Conservation (phyloP, 352 stramenopile species). For the Globisporangium yorkense region DNA sequence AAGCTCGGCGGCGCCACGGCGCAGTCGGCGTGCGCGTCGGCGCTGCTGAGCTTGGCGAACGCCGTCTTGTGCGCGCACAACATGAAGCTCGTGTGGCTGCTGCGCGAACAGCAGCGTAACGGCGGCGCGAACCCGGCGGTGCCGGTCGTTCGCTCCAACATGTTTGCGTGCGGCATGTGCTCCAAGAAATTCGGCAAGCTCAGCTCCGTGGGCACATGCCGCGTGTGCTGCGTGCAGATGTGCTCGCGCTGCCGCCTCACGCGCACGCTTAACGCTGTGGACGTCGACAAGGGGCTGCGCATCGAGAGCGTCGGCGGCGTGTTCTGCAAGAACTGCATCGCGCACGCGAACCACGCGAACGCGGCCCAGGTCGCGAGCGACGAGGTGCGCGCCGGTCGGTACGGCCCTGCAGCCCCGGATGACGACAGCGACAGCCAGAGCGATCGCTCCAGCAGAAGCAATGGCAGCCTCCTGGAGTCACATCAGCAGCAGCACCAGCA, state of each 20-base stretch:
- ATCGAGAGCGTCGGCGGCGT: conserved; percentile 15
- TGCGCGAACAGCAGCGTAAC: conserved; percentile 5
- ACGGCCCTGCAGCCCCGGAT: not conserved
- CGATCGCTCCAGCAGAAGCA: not conserved
- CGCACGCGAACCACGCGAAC: conserved; percentile 15
- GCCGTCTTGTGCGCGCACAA: conserved; percentile 18
- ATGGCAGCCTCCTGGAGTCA: conserved; percentile 5
- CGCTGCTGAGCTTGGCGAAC: conserved; percentile 11
- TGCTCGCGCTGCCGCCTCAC: conserved; percentile 23
- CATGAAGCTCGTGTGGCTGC: conserved; percentile 29
- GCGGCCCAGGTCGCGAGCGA: conserved; percentile 14
- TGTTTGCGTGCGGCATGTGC: conserved; percentile 21
- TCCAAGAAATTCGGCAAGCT: conserved; percentile 18
- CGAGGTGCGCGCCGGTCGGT: conserved; percentile 17
- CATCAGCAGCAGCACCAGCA: not conserved
- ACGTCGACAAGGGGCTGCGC: conserved; percentile 10
- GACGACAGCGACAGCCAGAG: not conserved
- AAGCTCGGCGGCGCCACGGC: not conserved
- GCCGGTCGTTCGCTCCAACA: not conserved
- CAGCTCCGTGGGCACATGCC: conserved; percentile 19
- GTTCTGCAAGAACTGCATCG: conserved; percentile 31
- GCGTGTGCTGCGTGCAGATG: conserved; percentile 21
- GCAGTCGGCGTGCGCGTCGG: conserved; percentile 8
- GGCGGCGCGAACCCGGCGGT: conserved; percentile 8
- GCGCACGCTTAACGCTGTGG: conserved; percentile 14